phyloP scores from a whole-genome alignment of 192 early-diverging fungal species.

The Umbelopsis vinacea region DNA sequence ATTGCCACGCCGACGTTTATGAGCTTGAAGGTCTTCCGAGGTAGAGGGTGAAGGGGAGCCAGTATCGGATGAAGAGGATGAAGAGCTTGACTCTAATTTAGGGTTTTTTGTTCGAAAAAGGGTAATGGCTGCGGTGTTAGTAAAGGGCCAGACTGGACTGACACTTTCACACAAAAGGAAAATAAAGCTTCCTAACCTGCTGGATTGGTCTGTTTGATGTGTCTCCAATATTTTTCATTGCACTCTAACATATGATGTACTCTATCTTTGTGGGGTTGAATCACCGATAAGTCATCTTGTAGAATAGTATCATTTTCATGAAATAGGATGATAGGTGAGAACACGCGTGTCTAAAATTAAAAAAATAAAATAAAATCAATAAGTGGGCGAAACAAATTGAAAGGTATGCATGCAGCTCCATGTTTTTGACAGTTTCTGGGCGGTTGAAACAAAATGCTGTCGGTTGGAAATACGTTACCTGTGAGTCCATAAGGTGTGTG shows the following conservation, averaged over 20 bases:
- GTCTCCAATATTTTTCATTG: slow-evolving; percentile 27
- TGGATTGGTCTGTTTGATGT: slow-evolving; percentile 25
- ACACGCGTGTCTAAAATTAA: slow-evolving; percentile 39
- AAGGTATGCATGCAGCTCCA: too few species aligned
- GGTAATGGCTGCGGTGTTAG: neutral
- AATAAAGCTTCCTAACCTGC: slow-evolving; percentile 1
- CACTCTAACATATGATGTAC: slow-evolving; percentile 27
- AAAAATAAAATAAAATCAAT: too few species aligned
- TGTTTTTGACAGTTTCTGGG: slow-evolving; percentile 8
- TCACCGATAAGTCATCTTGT: neutral
- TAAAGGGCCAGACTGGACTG: neutral
- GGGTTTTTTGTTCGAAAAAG: slow-evolving; percentile 10
- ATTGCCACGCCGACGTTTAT: slow-evolving; percentile 54
- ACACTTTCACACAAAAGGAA: slow-evolving; percentile 1
- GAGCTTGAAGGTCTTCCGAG: slow-evolving; percentile 4
- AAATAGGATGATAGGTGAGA: slow-evolving; percentile 40
- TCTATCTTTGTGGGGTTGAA: slow-evolving; percentile 31
- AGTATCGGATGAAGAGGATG: slow-evolving; percentile 7
- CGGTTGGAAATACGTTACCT: neutral
- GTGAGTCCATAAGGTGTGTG: slow-evolving; percentile 1
- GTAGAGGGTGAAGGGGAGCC: slow-evolving; percentile 4
- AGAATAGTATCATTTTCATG: slow-evolving; percentile 22
- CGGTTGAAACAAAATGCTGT: neutral
- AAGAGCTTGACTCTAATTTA: slow-evolving; percentile 13
- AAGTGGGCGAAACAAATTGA: neutral